Base-by-base conservation (phyloP, 2,329 filamentous ascomycete genomes). In the Chaetomium olivaceum region DNA sequence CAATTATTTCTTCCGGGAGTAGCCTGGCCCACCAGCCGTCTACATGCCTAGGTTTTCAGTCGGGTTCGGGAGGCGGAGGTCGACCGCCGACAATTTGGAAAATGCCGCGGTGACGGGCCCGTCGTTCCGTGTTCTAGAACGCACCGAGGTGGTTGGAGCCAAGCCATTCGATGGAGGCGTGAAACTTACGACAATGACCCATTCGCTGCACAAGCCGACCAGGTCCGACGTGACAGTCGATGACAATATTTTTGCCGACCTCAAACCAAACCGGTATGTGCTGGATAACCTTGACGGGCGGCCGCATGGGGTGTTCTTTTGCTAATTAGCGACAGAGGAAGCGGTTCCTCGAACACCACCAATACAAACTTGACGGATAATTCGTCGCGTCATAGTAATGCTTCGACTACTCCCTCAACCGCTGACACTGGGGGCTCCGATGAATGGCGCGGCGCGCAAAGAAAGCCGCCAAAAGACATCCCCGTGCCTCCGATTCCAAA, bases 31-130 rank as follows among this genome's bases (percentile, higher is more conserved):
- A 56, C 67, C 68, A 62, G 50, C 61, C 68, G 74, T 77, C 79
- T 82, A 82, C 77, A 88, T 88, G 85, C 83, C 83, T 85, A 86
- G 83, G 78, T 87, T 88, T 76, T 83, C 84, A 68, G 83, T 83
- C 74, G 79, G 81, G 68, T 87, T 87, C 69, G 81, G 79, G 73
- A 80, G 83, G 83, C 85, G 85, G 81, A 87, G 83, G 79, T 85
- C 84, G 68, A 81, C 82, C 80, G 83, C 81, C 67, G 82, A 85
- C 69, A 83, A 82, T 69, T 76, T 83, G 68, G 82, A 85, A 67
- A 81, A 86, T 83, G 82, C 74, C 46, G 74, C 80, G 71, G 72
- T 80, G 76, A 76, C 79, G 68, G 80, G 81, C 65, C 79, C 83
- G 23, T 87, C 85, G 1, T 87, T 88, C 73, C 82, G 85, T 59